Percentiles rank a stretch among this genome's conserved stretches.
phyloP scores from a whole-genome alignment of 257 asterid genomes.

The Solanum paucissectum region DNA sequence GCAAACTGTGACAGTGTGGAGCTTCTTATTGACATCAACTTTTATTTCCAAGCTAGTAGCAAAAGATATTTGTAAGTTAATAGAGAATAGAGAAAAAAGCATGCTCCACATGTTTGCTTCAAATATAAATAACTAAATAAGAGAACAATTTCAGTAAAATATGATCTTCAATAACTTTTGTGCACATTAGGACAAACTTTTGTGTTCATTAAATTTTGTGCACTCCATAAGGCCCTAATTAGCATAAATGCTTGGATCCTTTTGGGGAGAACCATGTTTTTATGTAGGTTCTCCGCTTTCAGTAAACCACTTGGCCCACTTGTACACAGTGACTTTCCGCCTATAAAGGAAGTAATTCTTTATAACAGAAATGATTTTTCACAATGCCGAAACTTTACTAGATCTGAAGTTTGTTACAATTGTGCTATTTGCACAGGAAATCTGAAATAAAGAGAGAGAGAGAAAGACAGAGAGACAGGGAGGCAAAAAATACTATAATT shows the following conservation, averaged over 20 bases:
- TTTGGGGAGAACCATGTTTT: not conserved
- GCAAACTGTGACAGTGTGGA: not conserved
- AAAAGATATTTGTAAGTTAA: not conserved
- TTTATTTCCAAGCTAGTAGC: not conserved
- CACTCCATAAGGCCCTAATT: not conserved
- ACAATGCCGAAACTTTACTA: not conserved
- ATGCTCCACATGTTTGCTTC: not conserved
- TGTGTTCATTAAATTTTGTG: not conserved
- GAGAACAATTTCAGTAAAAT: not conserved
- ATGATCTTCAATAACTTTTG: not conserved
- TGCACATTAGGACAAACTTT: not conserved
- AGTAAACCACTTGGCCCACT: not conserved
- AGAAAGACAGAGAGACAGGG: not conserved
- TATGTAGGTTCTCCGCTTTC: not conserved
- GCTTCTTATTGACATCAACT: not conserved
- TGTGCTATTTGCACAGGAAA: not conserved
- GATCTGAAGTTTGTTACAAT: not conserved
- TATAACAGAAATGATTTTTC: not conserved
- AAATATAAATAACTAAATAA: not conserved
- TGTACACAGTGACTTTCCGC: not conserved
- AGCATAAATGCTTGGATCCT: not conserved
- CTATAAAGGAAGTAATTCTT: not conserved
- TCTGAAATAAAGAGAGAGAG: not conserved
- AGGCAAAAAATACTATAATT: not conserved
- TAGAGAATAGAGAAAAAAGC: not conserved